Evolutionary conservation across 2,329 filamentous ascomycete genomes (phyloP), one percentile per base, ranked within the genome.

Genomic region (Botrytis porri): DNA sequence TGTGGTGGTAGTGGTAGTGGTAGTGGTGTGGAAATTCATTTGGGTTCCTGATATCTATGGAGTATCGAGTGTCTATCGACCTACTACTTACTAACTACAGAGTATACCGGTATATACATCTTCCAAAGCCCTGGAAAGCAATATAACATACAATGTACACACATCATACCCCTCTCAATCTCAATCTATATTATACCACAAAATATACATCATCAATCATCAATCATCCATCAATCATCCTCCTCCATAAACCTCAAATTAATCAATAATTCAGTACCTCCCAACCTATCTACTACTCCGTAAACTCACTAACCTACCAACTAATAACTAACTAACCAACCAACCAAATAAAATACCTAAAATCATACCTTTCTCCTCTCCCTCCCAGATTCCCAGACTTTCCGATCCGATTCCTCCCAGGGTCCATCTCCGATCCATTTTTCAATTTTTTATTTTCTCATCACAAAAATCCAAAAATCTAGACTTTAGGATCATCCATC

Each of bases 401-500:
- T 12, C 10, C 39, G n/a, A n/a, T n/a, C n/a, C n/a, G n/a, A n/a
- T n/a, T n/a, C 39, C 12, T 22, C 43, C 45, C 48, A 51, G 48
- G 48, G 4, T 51, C n/a, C n/a, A n/a, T n/a, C 25, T n/a, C 10
- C 25, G 48, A 51, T 51, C 48, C 48, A 51, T 51, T 14, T 51
- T 51, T 51, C n/a, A 51, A n/a, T 48, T 20, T 45, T 45, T 45
- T 22, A 14, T 12, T 51, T n/a, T n/a, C n/a, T 51, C 22, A 51
- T 25, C 45, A n/a, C 43, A 45, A 45, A 45, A 20, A n/a, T n/a
- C n/a, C n/a, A 45, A 9, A 10, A 48, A 9, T 51, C 63, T 65
- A 35, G 63, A 65, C 63, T 41, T 65, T 48, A 25, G 14, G 41
- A 65, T 65, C 43, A 65, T n/a, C 63, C 63, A 51, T 51, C 48